Evolutionary conservation across 768 basidiomycete species (phyloP), one percentile per base, ranked within the genome.

Genomic region (Lactarius quietus): DNA sequence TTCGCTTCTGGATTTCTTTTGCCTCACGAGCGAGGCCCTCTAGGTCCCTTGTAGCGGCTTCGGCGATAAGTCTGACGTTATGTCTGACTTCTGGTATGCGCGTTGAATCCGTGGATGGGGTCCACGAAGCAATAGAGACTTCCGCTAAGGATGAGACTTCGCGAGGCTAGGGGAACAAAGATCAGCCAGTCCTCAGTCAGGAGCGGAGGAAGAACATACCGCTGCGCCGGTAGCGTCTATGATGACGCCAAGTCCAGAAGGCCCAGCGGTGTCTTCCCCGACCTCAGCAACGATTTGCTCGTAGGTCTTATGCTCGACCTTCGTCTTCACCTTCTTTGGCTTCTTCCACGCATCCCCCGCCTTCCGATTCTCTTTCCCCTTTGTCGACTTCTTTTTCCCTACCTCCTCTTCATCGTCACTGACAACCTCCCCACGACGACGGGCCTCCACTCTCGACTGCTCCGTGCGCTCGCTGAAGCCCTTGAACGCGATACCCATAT

Each of bases 71-170:
- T 5, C 90, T 86, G 31, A 99, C 77, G 74, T 98, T 99, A 74
- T 99, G 95, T 29, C 96, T 86, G n/a, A 99, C 86, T 79, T 99
- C 97, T 0, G 97, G 97, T 67, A 98, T 87, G 61, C 92, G 88
- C 56, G 87, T 92, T 7, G 88, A 83, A 70, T 99, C 96, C 17
- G 86, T 85, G 0, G 93, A 87, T 1, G 93, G 93, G 12, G 90
- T 88, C 94, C 95, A 97, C 3, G 85, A 85, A 65, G 82, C 89
- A 70, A 82, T 75, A 23, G 87, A 85, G 36, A 95, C 77, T 48
- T 93, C 88, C 15, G 93, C 86, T 56, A 98, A 74, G 1, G 94
- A 95, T 5, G 89, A 82, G 28, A 96, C 87, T 78, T 98, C 93
- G 36, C 89, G 83, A n/a, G 88, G 88, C 91, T 95, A 70, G 4